Evolutionary conservation across 2,329 filamentous ascomycete species (phyloP), one percentile per base, ranked within the genome.

Genomic region (Leptographium lundbergii): DNA sequence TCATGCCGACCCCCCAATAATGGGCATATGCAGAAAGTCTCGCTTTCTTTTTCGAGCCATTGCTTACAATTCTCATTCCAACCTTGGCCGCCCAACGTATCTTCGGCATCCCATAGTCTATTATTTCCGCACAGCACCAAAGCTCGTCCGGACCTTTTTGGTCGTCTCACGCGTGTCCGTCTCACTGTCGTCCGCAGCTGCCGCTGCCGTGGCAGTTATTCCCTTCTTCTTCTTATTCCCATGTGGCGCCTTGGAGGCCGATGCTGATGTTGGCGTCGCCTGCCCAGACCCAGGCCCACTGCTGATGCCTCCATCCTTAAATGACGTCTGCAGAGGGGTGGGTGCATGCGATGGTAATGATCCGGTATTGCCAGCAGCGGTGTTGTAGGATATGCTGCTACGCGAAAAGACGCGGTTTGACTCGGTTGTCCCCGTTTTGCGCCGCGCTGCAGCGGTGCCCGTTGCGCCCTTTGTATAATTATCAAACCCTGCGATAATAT

Each of bases 401-500:
- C 78, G 74, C 60, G 84, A 82, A 71, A 92, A 92, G 58, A 92
- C 86, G 63, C 87, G 79, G 69, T 90, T 88, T 65, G 81, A 79
- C 57, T 91, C 88, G 61, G 78, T 78, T 55, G 86, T 75, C 6
- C 81, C 81, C 27, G 80, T 78, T 70, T 87, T 82, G 67, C 85
- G 81, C 68, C 87, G 77, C 64, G 82, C 78, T 13, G 84, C 79
- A 4, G 80, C 79, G 1, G 79, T 77, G n/a, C 83, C 81, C 10
- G 82, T 80, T 22, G 80, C 81, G 58, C 89, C 91, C 73, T 99
- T 99, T 77, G 96, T 95, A 75, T 97, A 99, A 70, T 91, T 95
- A 72, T 99, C 94, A 72, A 99, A 99, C 25, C 94, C 94, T 55
- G 89, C 91, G 70, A 99, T 92, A 69, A 99, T 97, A 75, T 99